phyloP scores from a whole-genome alignment of 2,329 filamentous ascomycete species.

The Penicillium concentricum region DNA sequence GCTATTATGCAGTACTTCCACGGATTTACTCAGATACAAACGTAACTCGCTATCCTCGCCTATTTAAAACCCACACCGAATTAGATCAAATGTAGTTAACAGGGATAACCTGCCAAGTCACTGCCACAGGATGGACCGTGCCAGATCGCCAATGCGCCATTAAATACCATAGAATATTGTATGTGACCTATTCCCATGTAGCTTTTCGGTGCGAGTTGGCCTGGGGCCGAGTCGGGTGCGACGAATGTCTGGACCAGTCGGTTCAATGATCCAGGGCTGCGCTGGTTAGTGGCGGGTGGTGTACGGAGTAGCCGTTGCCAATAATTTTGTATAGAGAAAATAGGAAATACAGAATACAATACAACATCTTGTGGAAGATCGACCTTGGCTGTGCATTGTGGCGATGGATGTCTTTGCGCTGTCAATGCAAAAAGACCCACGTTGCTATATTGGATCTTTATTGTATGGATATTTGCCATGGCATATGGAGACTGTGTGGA shows the following conservation, averaged over 20 bases:
- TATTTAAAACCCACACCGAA: not conserved
- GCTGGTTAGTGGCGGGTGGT: slow-evolving; percentile 8
- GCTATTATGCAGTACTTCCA: not conserved
- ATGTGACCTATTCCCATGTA: not conserved
- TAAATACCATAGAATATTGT: slow-evolving; percentile 1
- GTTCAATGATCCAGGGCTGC: slow-evolving; percentile 14
- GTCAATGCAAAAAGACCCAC: slow-evolving; percentile 1
- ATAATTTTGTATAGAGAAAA: not conserved
- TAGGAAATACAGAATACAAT: not conserved
- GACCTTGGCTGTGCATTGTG: slow-evolving; percentile 5
- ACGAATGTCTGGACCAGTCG: slow-evolving; percentile 18
- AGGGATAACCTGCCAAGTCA: slow-evolving; percentile 2
- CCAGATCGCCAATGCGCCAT: slow-evolving; percentile 10
- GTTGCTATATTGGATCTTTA: not conserved
- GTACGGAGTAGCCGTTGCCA: not conserved
- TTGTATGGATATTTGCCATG: not conserved
- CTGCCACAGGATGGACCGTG: slow-evolving; percentile 5
- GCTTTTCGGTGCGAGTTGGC: slow-evolving; percentile 4
- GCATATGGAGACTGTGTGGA: slow-evolving; percentile 5
- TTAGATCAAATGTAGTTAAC: not conserved
- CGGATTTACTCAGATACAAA: not conserved
- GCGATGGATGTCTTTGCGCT: slow-evolving; percentile 1
- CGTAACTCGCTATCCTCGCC: not conserved
- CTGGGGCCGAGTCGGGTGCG: slow-evolving; percentile 22
- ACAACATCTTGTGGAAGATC: not conserved